Base-by-base conservation (phyloP, 1,139 yeast genomes). In the Blastobotrys aristatus region DNA sequence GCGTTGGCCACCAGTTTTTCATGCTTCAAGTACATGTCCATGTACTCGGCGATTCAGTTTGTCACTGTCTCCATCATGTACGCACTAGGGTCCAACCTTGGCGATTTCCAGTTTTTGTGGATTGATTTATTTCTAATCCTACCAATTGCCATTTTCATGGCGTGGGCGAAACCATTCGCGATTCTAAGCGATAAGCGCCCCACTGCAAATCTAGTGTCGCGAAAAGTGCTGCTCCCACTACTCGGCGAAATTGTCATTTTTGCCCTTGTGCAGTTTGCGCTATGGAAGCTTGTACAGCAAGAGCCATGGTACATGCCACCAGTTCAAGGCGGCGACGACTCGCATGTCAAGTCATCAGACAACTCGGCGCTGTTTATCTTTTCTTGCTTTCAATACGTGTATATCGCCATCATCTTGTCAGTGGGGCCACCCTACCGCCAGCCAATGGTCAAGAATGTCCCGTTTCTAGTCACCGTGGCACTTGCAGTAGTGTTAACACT, bases 391-490 rank as follows among this genome's bases (percentile, higher is more conserved):
- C 98, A 92, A 69, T 94, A 92, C 65, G 84, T 94, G 46, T 70
- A 88, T 50, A 77, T 83, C 49, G 96, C 97, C 0, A 70, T 88
- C 30, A 79, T 89, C 18, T 71, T 92, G 52, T 85, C 95, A 27
- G 86, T 80, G 26, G 98, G 99, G 0, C 94, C 95, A 11, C 99
- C 99, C n/a, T 94, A 88, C 64, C 75, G 98, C 51, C 84, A 86
- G 60, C 82, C 94, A 1, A 77, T 85, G 59, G 65, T 69, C 33
- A 73, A 79, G 54, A 92, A 92, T 63, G 47, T 57, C 8, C 95
- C 95, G 7, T 90, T 88, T 60, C 70, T 92, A 48, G 44, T 72
- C 2, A 87, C 90, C 44, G 72, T 87, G 45, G 56, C 71, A 0
- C 54, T 69, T 0, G 76, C 94, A 0, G 54, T 76, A 0, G 40